These are phyloP conservation scores for Hypomyces rosellus DNA, from an alignment of 2,329 filamentous ascomycete species.

Conservation along the genomic window DNA sequence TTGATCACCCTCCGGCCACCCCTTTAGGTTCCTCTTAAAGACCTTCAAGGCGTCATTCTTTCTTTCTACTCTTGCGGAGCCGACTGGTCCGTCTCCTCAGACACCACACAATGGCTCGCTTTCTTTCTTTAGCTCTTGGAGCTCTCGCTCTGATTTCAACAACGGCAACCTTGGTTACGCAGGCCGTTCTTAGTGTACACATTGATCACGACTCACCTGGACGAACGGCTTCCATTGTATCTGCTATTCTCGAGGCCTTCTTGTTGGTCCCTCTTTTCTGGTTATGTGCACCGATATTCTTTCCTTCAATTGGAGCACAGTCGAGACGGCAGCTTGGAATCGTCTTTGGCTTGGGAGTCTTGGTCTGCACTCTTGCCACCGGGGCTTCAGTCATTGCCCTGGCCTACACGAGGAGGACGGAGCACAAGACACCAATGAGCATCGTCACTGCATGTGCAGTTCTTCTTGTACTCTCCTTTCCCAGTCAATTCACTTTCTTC, in stretches of 20 bases:
- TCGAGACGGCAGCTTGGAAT: slow-evolving; percentile 20
- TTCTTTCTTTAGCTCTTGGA: slow-evolving; percentile 6
- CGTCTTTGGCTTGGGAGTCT: slow-evolving; percentile 25
- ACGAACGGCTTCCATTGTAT: slow-evolving; percentile 18
- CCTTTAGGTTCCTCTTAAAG: not conserved
- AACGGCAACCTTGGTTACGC: slow-evolving; percentile 13
- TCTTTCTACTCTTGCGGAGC: not conserved
- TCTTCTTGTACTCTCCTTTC: slow-evolving; percentile 39
- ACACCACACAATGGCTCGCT: slow-evolving; percentile 2
- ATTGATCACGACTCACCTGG: slow-evolving; percentile 5
- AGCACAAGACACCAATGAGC: slow-evolving; percentile 4
- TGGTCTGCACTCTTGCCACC: slow-evolving; percentile 39
- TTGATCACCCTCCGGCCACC: not conserved
- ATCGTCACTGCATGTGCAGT: slow-evolving; percentile 40
- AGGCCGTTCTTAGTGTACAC: slow-evolving; percentile 13
- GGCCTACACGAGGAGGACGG: slow-evolving; percentile 28
- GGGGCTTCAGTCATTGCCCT: slow-evolving; percentile 39
- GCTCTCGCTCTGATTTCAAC: slow-evolving; percentile 16
- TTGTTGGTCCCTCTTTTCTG: slow-evolving; percentile 21
- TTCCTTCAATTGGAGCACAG: slow-evolving; percentile 16
- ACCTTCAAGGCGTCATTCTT: not conserved
- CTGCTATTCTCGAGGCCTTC: slow-evolving; percentile 24
- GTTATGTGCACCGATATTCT: slow-evolving; percentile 28
- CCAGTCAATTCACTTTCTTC: slow-evolving; percentile 43
- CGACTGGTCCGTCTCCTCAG: not conserved